These are phyloP conservation scores for Kodamaea kaohsiungensis DNA, from an alignment of 805 yeast species.

Conservation along the genomic window DNA sequence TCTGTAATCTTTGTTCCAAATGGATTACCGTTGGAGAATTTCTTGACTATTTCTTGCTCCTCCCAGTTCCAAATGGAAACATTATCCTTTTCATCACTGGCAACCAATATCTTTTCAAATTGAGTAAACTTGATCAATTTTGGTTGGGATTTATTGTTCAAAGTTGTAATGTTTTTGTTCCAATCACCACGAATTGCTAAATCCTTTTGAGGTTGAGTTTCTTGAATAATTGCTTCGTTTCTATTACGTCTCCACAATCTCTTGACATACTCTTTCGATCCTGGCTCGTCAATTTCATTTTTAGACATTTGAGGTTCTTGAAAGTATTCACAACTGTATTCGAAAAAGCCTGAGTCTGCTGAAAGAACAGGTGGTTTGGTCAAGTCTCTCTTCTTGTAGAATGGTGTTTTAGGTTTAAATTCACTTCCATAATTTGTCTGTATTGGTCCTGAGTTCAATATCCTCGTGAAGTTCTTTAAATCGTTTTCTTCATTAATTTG, in stretches of 20 bases:
- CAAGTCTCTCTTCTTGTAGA: constrained; percentile 44
- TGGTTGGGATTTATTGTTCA: constrained; percentile 80
- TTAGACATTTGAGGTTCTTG: constrained; percentile 94
- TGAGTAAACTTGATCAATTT: constrained; percentile 80
- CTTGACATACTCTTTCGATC: constrained; percentile 79
- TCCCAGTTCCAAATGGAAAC: constrained; percentile 91
- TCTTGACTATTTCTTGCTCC: constrained; percentile 52
- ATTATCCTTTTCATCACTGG: constrained; percentile 81
- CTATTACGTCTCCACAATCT: constrained; percentile 88
- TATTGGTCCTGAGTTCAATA: constrained; percentile 38
- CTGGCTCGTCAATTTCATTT: constrained; percentile 86
- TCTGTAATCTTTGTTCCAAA: constrained; percentile 88
- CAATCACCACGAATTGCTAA: constrained; percentile 83
- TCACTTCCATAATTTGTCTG: constrained; percentile 42
- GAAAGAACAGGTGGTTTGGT: constrained; percentile 49
- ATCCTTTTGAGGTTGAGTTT: constrained; percentile 88
- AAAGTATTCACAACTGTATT: constrained; percentile 84
- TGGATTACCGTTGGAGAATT: constrained; percentile 83
- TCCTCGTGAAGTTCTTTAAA: constrained; percentile 36
- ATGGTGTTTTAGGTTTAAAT: constrained; percentile 58
- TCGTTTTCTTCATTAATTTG: constrained; percentile 45
- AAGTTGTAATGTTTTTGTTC: constrained; percentile 59
- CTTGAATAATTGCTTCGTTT: constrained; percentile 81
- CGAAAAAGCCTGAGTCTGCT: constrained; percentile 62
- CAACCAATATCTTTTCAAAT: constrained; percentile 79